Evolutionary conservation across 2,329 filamentous ascomycete species (phyloP).

Genomic region (Rasamsonia emersonii): DNA sequence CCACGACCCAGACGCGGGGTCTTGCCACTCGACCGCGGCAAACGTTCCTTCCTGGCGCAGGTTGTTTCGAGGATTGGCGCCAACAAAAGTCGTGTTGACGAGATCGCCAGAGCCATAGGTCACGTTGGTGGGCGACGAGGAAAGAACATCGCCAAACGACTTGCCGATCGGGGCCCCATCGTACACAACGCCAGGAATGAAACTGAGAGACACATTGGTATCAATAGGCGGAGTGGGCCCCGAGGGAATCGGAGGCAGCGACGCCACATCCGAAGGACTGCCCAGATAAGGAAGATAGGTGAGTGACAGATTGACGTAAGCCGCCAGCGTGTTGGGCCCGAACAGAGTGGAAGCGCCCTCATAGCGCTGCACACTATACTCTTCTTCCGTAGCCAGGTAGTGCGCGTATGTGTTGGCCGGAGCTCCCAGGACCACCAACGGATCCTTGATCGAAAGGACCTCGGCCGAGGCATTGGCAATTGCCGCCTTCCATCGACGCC

Average conservation of each 20-base stretch:
- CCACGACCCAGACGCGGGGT: slow-evolving; percentile 48
- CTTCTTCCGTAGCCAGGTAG: slow-evolving; percentile 69
- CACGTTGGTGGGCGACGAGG: slow-evolving; percentile 43
- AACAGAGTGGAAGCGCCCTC: slow-evolving; percentile 91
- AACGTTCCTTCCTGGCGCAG: slow-evolving; percentile 70
- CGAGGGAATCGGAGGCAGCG: slow-evolving; percentile 32
- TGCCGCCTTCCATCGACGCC: slow-evolving; percentile 73
- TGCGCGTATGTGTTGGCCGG: slow-evolving; percentile 88
- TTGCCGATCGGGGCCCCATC: slow-evolving; percentile 60
- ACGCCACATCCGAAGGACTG: slow-evolving; percentile 32
- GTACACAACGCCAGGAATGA: slow-evolving; percentile 70
- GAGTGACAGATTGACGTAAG: slow-evolving; percentile 81
- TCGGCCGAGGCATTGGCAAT: slow-evolving; percentile 49
- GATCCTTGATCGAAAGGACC: slow-evolving; percentile 42
- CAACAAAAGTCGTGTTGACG: slow-evolving; percentile 65
- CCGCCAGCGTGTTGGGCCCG: slow-evolving; percentile 71
- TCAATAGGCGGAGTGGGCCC: slow-evolving; percentile 71
- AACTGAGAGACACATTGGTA: slow-evolving; percentile 62
- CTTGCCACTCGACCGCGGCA: slow-evolving; percentile 61
- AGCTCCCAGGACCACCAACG: slow-evolving; percentile 75
- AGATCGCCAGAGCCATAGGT: slow-evolving; percentile 53
- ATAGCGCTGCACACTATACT: slow-evolving; percentile 79
- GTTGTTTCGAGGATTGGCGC: slow-evolving; percentile 84
- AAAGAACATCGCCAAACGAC: slow-evolving; percentile 60
- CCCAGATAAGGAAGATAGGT: slow-evolving; percentile 60